Evolutionary conservation across 2,329 filamentous ascomycete genomes (phyloP), one percentile per base, ranked within the genome.

Genomic region (Trichophyton rubrum): DNA sequence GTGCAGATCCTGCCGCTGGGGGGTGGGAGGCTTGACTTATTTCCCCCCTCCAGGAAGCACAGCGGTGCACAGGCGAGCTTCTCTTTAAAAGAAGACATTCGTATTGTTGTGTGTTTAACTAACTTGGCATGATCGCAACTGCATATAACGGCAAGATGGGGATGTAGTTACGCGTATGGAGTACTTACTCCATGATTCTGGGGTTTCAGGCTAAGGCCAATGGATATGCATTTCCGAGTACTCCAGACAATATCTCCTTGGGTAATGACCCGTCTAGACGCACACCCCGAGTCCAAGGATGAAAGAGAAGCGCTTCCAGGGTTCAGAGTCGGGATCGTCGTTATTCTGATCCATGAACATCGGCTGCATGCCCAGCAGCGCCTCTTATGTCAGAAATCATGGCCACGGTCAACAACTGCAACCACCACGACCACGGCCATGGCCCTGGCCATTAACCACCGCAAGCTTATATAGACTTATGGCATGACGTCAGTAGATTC

Each of bases 1-100:
- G 27, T 59, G 57, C 57, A 59, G 57, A 59, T 59, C 57, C 24
- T 22, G 9, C 11, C 11, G 40, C 11, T 8, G 40, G 57, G 56
- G 35, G 49, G 24, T 35, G 27, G 27, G 22, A 17, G 7, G 15
- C 9, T n/a, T 35, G 11, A 22, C 45, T 56, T 30, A 4, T 7
- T 30, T 8, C 27, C 20, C 17, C 30, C 53, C 53, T 9, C 27
- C 27, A 30, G 35, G 53, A 41, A 57, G 40, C 33, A 57, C 33
- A 41, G 15, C n/a, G 13, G 27, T 13, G n/a, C 22, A 11, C 51
- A 40, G 38, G 35, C 35, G 55, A 57, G 35, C 55, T 41, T 24
- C 55, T 24, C 13, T 30, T 20, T 56, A 20, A 49, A 40, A 27
- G 13, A 41, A 41, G 13, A 30, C 35, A 57, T 43, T 43, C 40